A percentile compares a stretch with the other conserved stretches of the same genome.
These are phyloP conservation scores for Cyclotella distinguenda DNA, from an alignment of 108 stramenopile species.

Conservation along the genomic window DNA sequence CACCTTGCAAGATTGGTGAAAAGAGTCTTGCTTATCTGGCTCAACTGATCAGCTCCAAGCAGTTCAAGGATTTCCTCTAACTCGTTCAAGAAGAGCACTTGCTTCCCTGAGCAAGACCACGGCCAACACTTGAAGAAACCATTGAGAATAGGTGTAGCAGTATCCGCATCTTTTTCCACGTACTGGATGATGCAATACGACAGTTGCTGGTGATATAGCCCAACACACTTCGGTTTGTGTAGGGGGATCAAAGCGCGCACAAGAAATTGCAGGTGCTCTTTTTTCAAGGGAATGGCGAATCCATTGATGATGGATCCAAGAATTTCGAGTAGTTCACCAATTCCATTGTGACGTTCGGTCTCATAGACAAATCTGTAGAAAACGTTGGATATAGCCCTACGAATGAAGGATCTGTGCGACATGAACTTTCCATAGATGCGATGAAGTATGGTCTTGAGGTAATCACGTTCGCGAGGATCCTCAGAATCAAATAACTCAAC, in stretches of 20 bases:
- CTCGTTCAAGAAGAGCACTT: slow-evolving; percentile 96
- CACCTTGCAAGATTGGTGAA: slow-evolving; percentile 91
- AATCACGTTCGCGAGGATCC: slow-evolving; percentile 99
- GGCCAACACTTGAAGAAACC: slow-evolving; percentile 99
- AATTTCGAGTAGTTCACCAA: slow-evolving; percentile 98
- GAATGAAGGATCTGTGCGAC: slow-evolving; percentile 96
- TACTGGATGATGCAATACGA: slow-evolving; percentile 99
- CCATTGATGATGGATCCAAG: slow-evolving; percentile 98
- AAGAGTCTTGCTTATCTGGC: slow-evolving; percentile 80
- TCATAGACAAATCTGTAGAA: slow-evolving; percentile 98
- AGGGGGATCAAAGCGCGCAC: slow-evolving; percentile 95
- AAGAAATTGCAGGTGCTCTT: slow-evolving; percentile 97
- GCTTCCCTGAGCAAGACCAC: slow-evolving; percentile 91
- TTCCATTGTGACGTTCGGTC: slow-evolving; percentile 96
- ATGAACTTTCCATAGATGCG: slow-evolving; percentile 99
- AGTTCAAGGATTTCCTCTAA: slow-evolving; percentile 97
- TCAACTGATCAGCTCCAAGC: slow-evolving; percentile 87
- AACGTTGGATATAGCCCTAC: slow-evolving; percentile 94
- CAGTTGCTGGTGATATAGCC: slow-evolving; percentile 97
- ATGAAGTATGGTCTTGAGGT: slow-evolving; percentile 98
- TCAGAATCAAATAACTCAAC: slow-evolving; percentile 98
- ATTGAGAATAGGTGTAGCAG: slow-evolving; percentile 93
- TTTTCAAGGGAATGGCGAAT: slow-evolving; percentile 95
- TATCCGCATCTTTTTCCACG: slow-evolving; percentile 99
- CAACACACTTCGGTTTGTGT: slow-evolving; percentile 98